Evolutionary conservation across 257 asterid species (phyloP), one percentile per base, ranked within the genome.

Genomic region (Rubia yunnanensis): DNA sequence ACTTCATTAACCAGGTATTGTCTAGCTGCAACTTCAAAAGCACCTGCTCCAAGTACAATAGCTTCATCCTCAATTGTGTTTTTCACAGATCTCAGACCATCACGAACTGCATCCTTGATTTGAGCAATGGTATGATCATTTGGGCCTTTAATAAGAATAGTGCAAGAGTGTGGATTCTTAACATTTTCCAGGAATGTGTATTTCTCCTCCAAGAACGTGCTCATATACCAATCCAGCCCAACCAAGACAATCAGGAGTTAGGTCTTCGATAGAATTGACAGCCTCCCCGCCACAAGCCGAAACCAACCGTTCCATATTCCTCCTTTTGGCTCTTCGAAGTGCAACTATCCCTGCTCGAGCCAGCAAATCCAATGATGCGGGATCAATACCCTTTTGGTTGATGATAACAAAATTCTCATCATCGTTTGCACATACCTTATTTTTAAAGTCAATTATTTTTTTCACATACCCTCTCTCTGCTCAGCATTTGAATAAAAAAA

Each of bases 241-340:
- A 69, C 99, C 99, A 80, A 94, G 97, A 78, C 86, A 82, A 27
- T 86, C 96, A 56, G 95, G 88, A 69, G 87, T 85, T 31, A 94
- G 67, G 79, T 90, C 97, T 78, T 94, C 97, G 63, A 94, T 97
- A 46, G 99, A 94, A 76, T 94, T 88, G 66, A 94, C 92, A 58
- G 96, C 95, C 58, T 94, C 99, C 62, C 99, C 99, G 35, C 99
- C 99, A 76, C 99, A 94, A 68, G 99, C 96, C 87, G 90, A 83
- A 76, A 94, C 82, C 81, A 94, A 77, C 34, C 99, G 84, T 74
- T 94, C 97, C 99, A 94, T 94, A 64, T 94, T 94, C 73, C 99
- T 86, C 77, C 95, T 86, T 76, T 94, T 94, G 0, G 99, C 99
- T 79, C 98, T 87, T 80, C 98, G 82, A 66, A 92, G 85, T 63